Percentiles rank a stretch among this genome's conserved stretches.
phyloP scores from a whole-genome alignment of 805 yeast species.

The Yamadazyma akitaensis region DNA sequence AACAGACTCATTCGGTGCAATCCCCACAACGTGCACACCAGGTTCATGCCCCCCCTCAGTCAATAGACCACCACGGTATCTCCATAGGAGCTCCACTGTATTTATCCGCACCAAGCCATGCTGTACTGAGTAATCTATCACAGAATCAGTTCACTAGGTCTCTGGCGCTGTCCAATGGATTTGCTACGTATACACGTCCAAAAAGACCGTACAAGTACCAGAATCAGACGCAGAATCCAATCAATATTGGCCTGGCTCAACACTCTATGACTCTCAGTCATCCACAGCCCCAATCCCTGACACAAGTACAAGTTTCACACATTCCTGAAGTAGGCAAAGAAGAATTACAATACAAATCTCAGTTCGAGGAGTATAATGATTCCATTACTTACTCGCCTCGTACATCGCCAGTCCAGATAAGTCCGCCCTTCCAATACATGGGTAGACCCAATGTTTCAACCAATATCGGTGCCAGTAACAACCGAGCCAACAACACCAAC shows the following conservation, averaged over 20 bases:
- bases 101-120: neutral
- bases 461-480: neutral
- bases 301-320: neutral
- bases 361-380: neutral
- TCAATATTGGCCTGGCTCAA: neutral
- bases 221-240: neutral
- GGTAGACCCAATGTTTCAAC: neutral
- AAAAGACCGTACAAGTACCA: neutral
- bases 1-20: neutral
- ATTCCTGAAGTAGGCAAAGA: neutral
- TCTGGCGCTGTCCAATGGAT: neutral
- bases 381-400: constrained; percentile 1
- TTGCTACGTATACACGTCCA: neutral
- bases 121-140: neutral
- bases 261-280: neutral
- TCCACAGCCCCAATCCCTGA: neutral
- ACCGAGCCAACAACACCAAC: neutral
- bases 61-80: neutral
- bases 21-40: neutral
- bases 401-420: neutral
- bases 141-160: neutral
- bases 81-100: neutral
- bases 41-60: neutral
- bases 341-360: neutral
- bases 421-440: neutral